These are phyloP conservation scores for Sophora flavescens DNA, from an alignment of 306 rosid species.

Conservation along the genomic window DNA sequence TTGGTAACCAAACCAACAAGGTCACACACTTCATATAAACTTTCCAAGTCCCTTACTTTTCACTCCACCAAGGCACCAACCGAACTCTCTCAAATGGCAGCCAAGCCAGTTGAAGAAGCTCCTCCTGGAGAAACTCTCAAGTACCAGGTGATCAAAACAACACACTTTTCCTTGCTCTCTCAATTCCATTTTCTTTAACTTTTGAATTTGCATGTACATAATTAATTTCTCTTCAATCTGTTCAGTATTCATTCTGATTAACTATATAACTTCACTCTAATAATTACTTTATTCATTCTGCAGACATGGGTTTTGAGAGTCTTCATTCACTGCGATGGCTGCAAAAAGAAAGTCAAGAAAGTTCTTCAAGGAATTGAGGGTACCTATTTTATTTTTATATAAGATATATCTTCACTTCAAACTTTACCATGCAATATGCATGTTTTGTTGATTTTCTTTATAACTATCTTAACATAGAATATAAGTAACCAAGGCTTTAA, in stretches of 20 bases:
- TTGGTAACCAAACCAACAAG: constrained; percentile 37
- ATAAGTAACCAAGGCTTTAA: too few species aligned
- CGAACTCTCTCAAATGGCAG: constrained; percentile 59
- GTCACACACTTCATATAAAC: constrained; percentile 33
- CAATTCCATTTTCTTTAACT: neutral
- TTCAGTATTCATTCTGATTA: neutral
- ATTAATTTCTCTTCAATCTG: neutral
- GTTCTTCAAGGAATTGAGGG: constrained; percentile 87
- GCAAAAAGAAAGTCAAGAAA: constrained; percentile 87
- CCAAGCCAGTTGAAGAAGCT: constrained; percentile 63
- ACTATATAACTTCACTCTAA: constrained; percentile 31
- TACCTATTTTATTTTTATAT: neutral
- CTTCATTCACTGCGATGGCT: constrained; percentile 92
- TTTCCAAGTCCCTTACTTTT: constrained; percentile 42
- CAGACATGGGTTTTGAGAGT: constrained; percentile 92
- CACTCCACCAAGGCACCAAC: constrained; percentile 47
- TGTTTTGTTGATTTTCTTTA: constrained; percentile 3
- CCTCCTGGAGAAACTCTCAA: constrained; percentile 61
- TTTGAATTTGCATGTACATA: neutral
- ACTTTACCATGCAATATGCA: constrained; percentile 8
- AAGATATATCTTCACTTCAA: constrained; percentile 14
- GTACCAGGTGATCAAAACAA: constrained; percentile 61
- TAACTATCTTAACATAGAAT: neutral
- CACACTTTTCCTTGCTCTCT: neutral
- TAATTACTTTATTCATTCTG: constrained; percentile 5